Evolutionary conservation across 2,329 filamentous ascomycete genomes (phyloP), one percentile per base, ranked within the genome.

Genomic region (Aspergillus pseudonomiae): DNA sequence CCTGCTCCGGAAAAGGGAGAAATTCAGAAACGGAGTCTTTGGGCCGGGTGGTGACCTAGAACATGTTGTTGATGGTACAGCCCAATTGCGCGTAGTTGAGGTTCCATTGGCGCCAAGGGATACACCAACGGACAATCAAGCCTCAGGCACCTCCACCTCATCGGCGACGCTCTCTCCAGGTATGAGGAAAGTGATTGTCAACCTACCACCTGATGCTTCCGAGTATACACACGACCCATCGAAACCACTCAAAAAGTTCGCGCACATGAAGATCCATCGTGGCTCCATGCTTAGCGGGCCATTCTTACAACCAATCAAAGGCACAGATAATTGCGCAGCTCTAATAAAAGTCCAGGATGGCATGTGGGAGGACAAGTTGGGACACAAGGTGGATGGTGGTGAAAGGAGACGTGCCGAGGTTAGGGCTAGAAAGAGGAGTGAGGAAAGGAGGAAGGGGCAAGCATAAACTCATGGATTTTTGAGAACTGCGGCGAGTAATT

Each of bases 341-440:
- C 83, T 84, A 58, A 84, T 98, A 69, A 83, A 84, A 67, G 85
- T 92, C 26, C 88, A 89, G 62, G 94, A 97, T 77, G 93, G 94
- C 11, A 90, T 98, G 83, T 98, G 94, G 95, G 94, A 98, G 82
- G 85, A 93, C 73, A 89, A 86, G 76, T 86, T 89, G 72, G 94
- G 95, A 32, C 88, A 88, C 74, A 98, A 98, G 89, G 89, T 99
- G 69, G 94, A 98, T 79, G 95, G 95, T 74, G 95, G 95, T 84
- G 95, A 99, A 84, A 89, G 95, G 78, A 88, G 95, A 79, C 89
- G 87, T 77, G 91, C 91, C 19, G 90, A 96, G 81, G 89, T 97
- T 59, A 86, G 92, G 72, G 93, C 94, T 71, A 97, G 96, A 89
- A 90, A 88, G 81, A 87, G 90, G 68, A 88, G 91, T 58, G 89